Evolutionary conservation across 2,329 filamentous ascomycete genomes (phyloP).

Genomic region (Cryphonectria parasitica): DNA sequence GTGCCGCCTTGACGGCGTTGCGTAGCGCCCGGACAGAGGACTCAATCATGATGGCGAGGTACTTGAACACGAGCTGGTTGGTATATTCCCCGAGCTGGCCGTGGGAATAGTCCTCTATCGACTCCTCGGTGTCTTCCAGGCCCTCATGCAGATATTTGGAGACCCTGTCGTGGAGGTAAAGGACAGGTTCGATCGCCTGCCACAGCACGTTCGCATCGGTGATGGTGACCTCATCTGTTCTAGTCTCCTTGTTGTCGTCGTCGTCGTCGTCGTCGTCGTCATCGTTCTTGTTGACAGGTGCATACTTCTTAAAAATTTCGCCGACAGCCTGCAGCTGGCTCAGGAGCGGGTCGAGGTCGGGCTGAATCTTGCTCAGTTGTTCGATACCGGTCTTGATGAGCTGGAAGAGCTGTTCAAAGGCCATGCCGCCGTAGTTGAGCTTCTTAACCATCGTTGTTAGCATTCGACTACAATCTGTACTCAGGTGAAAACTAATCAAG

Average conservation of each 20-base stretch:
- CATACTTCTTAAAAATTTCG: conserved; percentile 35
- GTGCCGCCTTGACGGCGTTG: conserved; percentile 38
- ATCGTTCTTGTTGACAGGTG: conserved; percentile 7
- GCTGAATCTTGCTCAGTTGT: conserved; percentile 32
- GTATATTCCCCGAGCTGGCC: conserved; percentile 37
- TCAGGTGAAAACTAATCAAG: too few species aligned
- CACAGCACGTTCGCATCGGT: conserved; percentile 35
- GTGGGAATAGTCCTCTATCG: conserved; percentile 30
- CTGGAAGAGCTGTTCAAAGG: conserved; percentile 38
- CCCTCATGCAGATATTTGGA: conserved; percentile 38
- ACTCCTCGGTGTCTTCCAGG: conserved; percentile 34
- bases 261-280: not conserved
- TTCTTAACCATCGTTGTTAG: conserved; percentile 27
- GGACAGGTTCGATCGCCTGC: conserved; percentile 38
- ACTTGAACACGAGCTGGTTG: conserved; percentile 37
- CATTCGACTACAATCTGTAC: too few species aligned
- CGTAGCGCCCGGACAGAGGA: conserved; percentile 38
- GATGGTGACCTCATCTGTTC: conserved; percentile 12
- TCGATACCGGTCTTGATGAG: conserved; percentile 35
- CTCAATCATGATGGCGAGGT: conserved; percentile 38
- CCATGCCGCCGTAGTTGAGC: conserved; percentile 35
- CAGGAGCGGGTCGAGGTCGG: conserved; percentile 32
- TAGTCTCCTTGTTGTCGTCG: not conserved
- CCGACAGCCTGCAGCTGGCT: conserved; percentile 36
- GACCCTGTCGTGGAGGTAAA: conserved; percentile 38